Conservation (phyloP, 2,329 filamentous ascomycete species). For the Claviceps cyperi region DNA sequence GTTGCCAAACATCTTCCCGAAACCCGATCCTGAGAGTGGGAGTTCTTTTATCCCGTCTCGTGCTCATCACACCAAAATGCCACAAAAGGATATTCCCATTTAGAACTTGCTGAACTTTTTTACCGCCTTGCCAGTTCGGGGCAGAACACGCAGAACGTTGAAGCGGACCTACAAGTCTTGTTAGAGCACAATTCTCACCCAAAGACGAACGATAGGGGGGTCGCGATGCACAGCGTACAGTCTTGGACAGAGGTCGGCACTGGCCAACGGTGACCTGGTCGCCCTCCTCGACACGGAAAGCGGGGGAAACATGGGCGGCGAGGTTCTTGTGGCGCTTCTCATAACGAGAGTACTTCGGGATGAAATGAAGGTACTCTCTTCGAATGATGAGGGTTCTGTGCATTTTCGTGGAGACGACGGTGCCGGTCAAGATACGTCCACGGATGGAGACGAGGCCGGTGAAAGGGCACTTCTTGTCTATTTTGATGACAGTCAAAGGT, state of each 20-base stretch:
- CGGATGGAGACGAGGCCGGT: slow-evolving; percentile 98
- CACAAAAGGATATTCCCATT: slow-evolving; percentile 32
- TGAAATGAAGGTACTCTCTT: slow-evolving; percentile 99
- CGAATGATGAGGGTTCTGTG: slow-evolving; percentile 99
- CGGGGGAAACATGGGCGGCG: slow-evolving; percentile 94
- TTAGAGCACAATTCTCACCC: slow-evolving; percentile 10
- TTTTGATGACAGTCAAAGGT: slow-evolving; percentile 6
- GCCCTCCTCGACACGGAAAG: slow-evolving; percentile 99
- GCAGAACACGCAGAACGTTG: slow-evolving; percentile 98
- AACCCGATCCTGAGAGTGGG: slow-evolving; percentile 25
- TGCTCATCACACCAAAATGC: slow-evolving; percentile 42
- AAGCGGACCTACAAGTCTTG: slow-evolving; percentile 63
- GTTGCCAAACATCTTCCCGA: slow-evolving; percentile 26
- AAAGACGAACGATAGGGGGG: neutral
- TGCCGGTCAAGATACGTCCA: slow-evolving; percentile 98
- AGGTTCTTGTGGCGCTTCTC: slow-evolving; percentile 99
- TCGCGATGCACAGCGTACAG: slow-evolving; percentile 51
- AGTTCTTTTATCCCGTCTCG: slow-evolving; percentile 22
- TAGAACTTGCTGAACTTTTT: slow-evolving; percentile 99
- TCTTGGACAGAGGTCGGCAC: slow-evolving; percentile 99
- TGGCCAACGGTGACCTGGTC: slow-evolving; percentile 99
- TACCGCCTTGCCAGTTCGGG: slow-evolving; percentile 90
- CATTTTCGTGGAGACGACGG: slow-evolving; percentile 99
- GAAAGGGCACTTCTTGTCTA: slow-evolving; percentile 99
- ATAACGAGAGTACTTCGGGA: slow-evolving; percentile 99